Evolutionary conservation across 495 filamentous ascomycete genomes (phyloP), one percentile per base, ranked within the genome.

Genomic region (Aspergillus diversus): DNA sequence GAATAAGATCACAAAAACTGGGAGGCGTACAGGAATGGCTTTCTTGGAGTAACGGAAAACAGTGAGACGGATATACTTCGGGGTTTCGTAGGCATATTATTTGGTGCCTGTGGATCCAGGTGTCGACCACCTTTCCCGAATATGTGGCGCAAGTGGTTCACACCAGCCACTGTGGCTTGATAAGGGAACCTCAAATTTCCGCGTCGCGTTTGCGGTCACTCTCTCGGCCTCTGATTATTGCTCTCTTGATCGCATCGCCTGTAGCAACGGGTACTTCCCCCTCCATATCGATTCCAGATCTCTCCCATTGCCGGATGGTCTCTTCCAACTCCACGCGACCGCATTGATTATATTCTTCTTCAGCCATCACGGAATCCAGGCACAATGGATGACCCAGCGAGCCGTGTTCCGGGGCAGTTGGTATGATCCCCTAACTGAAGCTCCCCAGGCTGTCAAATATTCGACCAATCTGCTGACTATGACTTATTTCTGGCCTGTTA

Each of bases 361-460:
- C 49, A 47, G 52, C 57, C 59, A 65, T 48, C 34, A 43, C 55
- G 61, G 67, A 57, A 48, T 58, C 55, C 63, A 27, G 66, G 66
- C 69, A 82, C 63, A 58, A 89, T 89, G 86, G 82, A 84, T 62
- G 87, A 90, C 72, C 88, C 89, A 57, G 86, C 86, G 59, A 75
- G 77, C 71, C 84, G 85, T 68, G 83, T 91, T 63, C 83, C 84
- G 58, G 79, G 74, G 70, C 80, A 86, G 63, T 76, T 91, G 80
- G 87, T 89, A 82, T 57, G 31, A 17, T 60, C 46, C 7, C 37
- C 37, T 11, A 31, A 55, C 43, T 11, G 46, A 34, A 27, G 17
- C 12, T 51, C 53, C 47, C 47, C 47, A 56, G n/a, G 33, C n/a
- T 42, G 56, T 60, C 43, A 67, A 55, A 51, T 42, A 43, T 63